phyloP scores from a whole-genome alignment of 768 basidiomycete species.

The Vishniacozyma victoriae region DNA sequence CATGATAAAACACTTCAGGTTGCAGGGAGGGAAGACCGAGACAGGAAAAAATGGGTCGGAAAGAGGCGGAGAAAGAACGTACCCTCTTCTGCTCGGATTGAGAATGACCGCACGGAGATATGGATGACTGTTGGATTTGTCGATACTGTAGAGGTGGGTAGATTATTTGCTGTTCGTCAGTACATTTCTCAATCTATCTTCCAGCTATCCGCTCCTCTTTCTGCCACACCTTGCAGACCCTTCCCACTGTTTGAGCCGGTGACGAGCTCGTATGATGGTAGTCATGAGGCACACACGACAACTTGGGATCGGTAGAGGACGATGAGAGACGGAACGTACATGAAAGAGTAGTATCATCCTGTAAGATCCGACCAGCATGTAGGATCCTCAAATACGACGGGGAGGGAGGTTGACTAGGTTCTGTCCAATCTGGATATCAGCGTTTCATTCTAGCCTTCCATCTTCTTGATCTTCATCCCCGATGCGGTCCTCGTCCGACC shows the following conservation, averaged over 20 bases:
- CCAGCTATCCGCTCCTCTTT: too few species aligned
- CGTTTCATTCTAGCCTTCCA: too few species aligned
- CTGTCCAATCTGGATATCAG: conserved; percentile 36
- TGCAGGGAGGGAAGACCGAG: too few species aligned
- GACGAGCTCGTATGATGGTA: too few species aligned
- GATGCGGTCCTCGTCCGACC: too few species aligned
- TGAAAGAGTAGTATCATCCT: conserved; percentile 36
- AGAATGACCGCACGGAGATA: conserved; percentile 41
- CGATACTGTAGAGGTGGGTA: conserved; percentile 23
- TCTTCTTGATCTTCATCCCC: too few species aligned
- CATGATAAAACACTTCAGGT: too few species aligned
- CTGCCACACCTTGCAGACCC: too few species aligned
- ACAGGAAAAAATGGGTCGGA: too few species aligned
- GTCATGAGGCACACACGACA: too few species aligned
- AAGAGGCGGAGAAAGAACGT: too few species aligned
- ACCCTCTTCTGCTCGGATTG: conserved; percentile 39
- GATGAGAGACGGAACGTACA: conserved; percentile 17
- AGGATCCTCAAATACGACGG: conserved; percentile 33
- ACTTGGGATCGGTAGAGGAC: neutral
- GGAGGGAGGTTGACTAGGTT: conserved; percentile 34
- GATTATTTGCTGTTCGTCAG: conserved; percentile 30
- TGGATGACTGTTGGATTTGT: conserved; percentile 37
- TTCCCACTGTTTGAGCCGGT: too few species aligned
- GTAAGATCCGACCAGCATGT: conserved; percentile 34
- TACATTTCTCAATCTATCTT: neutral